phyloP scores from a whole-genome alignment of 202 grass and related monocot genomes.

The Panicum hallii region DNA sequence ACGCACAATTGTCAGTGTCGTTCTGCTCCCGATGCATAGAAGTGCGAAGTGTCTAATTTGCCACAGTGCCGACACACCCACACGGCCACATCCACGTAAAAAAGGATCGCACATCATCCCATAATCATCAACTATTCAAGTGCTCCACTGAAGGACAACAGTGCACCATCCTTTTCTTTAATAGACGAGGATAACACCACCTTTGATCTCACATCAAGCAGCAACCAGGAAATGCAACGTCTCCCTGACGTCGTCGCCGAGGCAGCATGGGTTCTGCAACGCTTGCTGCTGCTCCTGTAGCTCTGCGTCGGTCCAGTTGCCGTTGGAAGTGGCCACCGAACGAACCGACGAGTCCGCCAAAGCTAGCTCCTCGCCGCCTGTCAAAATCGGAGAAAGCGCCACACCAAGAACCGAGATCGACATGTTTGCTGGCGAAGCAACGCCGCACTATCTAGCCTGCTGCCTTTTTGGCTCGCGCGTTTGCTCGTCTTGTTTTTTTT shows the following conservation, averaged over 20 bases:
- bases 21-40: background rate
- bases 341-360: background rate
- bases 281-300: background rate
- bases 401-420: constrained; percentile 51
- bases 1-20: constrained; percentile 22
- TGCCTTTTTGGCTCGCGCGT: background rate
- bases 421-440: constrained; percentile 66
- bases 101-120: background rate
- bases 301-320: constrained; percentile 14
- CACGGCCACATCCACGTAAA: background rate
- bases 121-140: constrained; percentile 1
- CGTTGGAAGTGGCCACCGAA: constrained; percentile 42
- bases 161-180: constrained; percentile 14
- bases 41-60: constrained; percentile 29
- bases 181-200: background rate
- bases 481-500: background rate
- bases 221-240: constrained; percentile 1
- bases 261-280: background rate
- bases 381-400: constrained; percentile 49
- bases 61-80: constrained; percentile 15
- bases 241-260: constrained; percentile 29
- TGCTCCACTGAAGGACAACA: constrained; percentile 33
- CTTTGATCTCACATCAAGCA: background rate
- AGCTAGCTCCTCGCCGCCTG: constrained; percentile 19
- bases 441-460: constrained; percentile 14